phyloP scores from a whole-genome alignment of 139 green algal genomes.

The Chlamydomonas applanata region DNA sequence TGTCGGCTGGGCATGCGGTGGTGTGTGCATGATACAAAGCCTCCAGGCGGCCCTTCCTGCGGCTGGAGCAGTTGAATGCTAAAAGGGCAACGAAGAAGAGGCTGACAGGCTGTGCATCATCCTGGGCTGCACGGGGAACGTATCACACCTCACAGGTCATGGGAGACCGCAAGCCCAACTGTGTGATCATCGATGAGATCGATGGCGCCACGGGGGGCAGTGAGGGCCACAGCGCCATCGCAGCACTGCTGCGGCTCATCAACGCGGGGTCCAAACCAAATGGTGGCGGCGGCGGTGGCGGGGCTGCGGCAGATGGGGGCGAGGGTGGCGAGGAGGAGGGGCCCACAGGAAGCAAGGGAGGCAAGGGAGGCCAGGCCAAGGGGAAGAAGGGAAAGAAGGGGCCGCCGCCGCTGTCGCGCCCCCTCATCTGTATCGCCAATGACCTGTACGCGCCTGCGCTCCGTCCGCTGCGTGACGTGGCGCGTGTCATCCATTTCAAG shows the following conservation, averaged over 20 bases:
- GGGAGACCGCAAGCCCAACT: conserved; percentile 73
- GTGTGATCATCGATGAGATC: conserved; percentile 95
- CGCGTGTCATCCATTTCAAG: conserved; percentile 74
- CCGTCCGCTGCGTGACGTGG: conserved; percentile 78
- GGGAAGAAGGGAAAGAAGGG: conserved; percentile 8
- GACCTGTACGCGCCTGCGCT: conserved; percentile 91
- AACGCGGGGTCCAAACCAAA: conserved; percentile 21
- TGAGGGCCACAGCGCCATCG: conserved; percentile 76
- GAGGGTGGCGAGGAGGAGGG: background rate
- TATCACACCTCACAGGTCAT: conserved; percentile 32
- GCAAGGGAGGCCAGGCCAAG: background rate
- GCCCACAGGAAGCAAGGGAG: background rate
- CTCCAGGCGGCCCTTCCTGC: background rate
- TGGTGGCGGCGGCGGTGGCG: background rate
- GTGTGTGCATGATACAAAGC: background rate
- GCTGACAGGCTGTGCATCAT: background rate
- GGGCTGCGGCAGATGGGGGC: background rate
- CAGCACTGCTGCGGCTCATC: conserved; percentile 80
- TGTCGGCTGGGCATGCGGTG: no score
- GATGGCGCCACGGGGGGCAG: conserved; percentile 80
- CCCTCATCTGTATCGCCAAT: conserved; percentile 97
- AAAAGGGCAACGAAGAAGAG: background rate
- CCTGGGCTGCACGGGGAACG: no score
- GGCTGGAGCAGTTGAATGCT: background rate
- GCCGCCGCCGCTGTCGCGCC: conserved; percentile 53